Evolutionary conservation across 2,329 filamentous ascomycete genomes (phyloP), one percentile per base, ranked within the genome.

Genomic region (Stagonosporopsis chrysanthemi): DNA sequence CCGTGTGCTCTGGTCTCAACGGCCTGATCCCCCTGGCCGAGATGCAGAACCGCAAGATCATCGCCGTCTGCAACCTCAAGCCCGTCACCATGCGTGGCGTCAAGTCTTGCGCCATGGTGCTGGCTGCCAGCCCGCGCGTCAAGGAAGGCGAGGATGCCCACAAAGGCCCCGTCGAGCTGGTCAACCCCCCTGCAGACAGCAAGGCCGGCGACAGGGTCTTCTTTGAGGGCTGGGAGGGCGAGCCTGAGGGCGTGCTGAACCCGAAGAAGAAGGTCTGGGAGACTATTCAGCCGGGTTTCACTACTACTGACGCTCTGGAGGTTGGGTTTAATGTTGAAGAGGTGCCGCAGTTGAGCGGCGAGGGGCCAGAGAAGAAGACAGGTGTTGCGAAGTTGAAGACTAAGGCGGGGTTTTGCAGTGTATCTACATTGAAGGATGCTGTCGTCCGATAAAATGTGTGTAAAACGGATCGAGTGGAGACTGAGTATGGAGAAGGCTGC

Each of bases 241-340:
- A 96, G 82, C 92, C 95, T 0, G 95, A 99, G 84, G 89, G 89
- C 61, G 87, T 94, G 48, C 84, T 99, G 56, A 99, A 98, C 84
- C 95, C 95, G 56, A 99, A 99, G 89, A 99, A 98, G 88, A 98
- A 98, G 88, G 83, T 98, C 60, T 98, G 94, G 93, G 95, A 99
- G 84, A 91, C 85, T 9, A 91, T 97, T 80, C 94, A 98, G 83
- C 92, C 93, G 1, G 95, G 94, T 0, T 98, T 98, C 81, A 96
- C 91, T 28, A 99, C 94, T 7, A 96, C 90, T 1, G 89, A 89
- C 7, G 79, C 78, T 43, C 82, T 94, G 48, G 90, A 93, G 78
- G 94, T 97, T 33, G 92, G 85, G 0, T 99, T 98, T 74, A 90
- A 98, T 71, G 90, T 90, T 3, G 84, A 80, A 41, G 87, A 82